These are phyloP conservation scores for Persicaria tinctoria DNA, from an alignment of 148 eudicot species.

Conservation along the genomic window DNA sequence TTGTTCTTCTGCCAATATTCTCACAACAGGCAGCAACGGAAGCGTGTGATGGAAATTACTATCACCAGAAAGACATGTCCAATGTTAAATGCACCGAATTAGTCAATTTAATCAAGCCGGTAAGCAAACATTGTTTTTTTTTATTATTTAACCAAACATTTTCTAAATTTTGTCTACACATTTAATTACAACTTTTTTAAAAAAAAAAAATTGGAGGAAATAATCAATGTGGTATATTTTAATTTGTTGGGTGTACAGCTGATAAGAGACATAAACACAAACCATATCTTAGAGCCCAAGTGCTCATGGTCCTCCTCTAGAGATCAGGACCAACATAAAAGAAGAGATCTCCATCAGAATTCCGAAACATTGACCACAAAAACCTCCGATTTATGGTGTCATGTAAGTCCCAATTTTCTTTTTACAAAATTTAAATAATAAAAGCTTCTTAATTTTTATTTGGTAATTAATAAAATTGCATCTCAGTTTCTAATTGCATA, in stretches of 20 bases:
- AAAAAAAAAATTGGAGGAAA: too few relatives aligned
- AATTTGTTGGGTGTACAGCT: background rate
- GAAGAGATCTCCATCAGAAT: background rate
- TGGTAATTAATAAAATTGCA: background rate
- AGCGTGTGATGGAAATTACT: too few relatives aligned
- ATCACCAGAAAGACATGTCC: background rate
- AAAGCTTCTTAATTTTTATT: background rate
- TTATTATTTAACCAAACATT: too few relatives aligned
- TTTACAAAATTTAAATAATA: background rate
- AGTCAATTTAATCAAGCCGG: background rate
- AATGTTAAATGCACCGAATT: background rate
- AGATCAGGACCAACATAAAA: background rate
- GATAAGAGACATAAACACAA: constrained; percentile 8
- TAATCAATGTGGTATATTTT: background rate
- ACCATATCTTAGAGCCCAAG: constrained; percentile 9
- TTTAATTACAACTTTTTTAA: too few relatives aligned
- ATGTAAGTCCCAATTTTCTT: background rate
- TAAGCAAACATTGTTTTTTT: background rate
- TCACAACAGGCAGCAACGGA: too few relatives aligned
- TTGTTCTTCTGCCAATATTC: too few relatives aligned
- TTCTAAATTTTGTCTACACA: too few relatives aligned
- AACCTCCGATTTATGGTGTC: constrained; percentile 15
- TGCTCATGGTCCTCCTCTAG: constrained; percentile 9
- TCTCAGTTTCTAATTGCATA: background rate
- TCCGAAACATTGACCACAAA: constrained; percentile 1